Evolutionary conservation across 345 rosid species (phyloP).

Genomic region (Gossypium australe): DNA sequence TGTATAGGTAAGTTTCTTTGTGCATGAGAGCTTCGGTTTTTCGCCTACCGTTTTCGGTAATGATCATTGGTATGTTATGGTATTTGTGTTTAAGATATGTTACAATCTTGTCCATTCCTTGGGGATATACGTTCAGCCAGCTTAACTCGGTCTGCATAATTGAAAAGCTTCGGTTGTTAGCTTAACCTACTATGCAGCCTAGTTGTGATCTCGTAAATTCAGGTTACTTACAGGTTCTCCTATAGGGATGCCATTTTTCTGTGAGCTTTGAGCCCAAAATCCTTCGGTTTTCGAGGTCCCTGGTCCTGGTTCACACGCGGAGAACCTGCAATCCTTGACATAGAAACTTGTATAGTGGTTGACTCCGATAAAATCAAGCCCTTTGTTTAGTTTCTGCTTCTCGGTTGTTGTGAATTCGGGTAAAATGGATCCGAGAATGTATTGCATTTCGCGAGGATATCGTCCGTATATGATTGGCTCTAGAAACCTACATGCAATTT

Average conservation of each 20-base stretch:
- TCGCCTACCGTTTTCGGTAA: slow-evolving; percentile 52
- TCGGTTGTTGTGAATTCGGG: slow-evolving; percentile 48
- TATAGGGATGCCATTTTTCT: slow-evolving; percentile 38
- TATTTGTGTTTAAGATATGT: slow-evolving; percentile 43
- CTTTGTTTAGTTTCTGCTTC: slow-evolving; percentile 24
- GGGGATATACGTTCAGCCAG: slow-evolving; percentile 32
- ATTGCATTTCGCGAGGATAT: slow-evolving; percentile 54
- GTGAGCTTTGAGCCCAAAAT: slow-evolving; percentile 28
- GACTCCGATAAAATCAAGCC: slow-evolving; percentile 59
- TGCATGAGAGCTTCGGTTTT: background rate
- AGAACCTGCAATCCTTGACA: slow-evolving; percentile 46
- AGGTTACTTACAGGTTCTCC: slow-evolving; percentile 47
- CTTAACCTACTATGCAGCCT: background rate
- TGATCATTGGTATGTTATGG: slow-evolving; percentile 45
- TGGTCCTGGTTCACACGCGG: slow-evolving; percentile 40
- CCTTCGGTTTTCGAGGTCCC: slow-evolving; percentile 50
- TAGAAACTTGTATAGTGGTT: slow-evolving; percentile 61
- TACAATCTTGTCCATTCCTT: slow-evolving; percentile 44
- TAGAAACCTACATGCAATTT: slow-evolving; percentile 41
- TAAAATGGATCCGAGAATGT: slow-evolving; percentile 37
- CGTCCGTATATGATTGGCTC: slow-evolving; percentile 53
- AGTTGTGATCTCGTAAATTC: background rate
- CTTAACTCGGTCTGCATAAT: slow-evolving; percentile 9
- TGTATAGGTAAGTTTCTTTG: too few species aligned
- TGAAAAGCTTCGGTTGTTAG: background rate